These are phyloP conservation scores for Aspergillus udagawae DNA, from an alignment of 2,329 filamentous ascomycete species.

Conservation along the genomic window DNA sequence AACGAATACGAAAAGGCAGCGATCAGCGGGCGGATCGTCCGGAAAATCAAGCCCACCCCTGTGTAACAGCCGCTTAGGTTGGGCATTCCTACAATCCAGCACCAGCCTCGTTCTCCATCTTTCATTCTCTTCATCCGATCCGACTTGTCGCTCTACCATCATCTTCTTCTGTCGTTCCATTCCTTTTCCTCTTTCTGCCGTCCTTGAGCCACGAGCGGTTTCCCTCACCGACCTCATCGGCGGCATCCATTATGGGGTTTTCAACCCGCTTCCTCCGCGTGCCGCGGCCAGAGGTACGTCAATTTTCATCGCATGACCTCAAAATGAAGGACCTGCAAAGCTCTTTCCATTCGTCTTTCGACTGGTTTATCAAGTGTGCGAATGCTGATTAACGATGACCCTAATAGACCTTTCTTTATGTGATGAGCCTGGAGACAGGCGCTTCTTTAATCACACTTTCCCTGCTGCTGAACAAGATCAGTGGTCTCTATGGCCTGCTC, in stretches of 20 bases:
- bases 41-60: conserved; percentile 15
- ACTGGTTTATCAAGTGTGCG: background rate
- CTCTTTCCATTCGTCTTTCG: background rate
- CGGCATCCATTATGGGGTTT: conserved; percentile 32
- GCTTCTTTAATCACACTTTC: conserved; percentile 79
- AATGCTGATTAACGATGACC: background rate
- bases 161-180: conserved; percentile 5
- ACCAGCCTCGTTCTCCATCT: conserved; percentile 12
- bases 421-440: conserved; percentile 81
- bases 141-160: background rate
- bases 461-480: conserved; percentile 87
- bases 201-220: conserved; percentile 1
- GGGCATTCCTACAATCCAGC: background rate
- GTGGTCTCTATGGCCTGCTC: conserved; percentile 83
- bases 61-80: conserved; percentile 2
- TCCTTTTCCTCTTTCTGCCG: conserved; percentile 7
- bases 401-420: conserved; percentile 72
- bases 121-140: background rate
- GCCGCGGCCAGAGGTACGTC: conserved; percentile 46
- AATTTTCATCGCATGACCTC: background rate
- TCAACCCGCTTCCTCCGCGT: conserved; percentile 45
- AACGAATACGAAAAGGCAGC: conserved; percentile 11
- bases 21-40: conserved; percentile 23
- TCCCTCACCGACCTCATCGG: conserved; percentile 9
- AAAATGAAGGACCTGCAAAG: background rate